A percentile compares a stretch with the other conserved stretches of the same genome.
These are phyloP conservation scores for Tylopilus plumbeoviolaceoides DNA, from an alignment of 768 basidiomycete species.

Conservation along the genomic window DNA sequence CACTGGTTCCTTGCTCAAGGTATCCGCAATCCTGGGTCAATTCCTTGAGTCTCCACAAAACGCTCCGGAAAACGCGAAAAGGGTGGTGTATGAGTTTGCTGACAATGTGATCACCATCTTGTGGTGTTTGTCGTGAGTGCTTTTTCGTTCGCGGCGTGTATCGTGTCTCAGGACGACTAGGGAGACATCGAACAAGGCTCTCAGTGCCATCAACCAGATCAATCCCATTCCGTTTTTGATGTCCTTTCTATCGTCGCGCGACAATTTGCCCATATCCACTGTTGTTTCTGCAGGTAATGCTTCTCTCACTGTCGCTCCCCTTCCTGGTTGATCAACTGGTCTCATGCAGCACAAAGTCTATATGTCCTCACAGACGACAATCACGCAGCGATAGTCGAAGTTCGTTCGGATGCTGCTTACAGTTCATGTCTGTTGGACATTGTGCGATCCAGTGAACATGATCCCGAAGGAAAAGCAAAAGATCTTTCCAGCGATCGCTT, in stretches of 20 bases:
- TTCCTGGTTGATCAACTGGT: background rate
- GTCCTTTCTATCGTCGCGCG: constrained; percentile 77
- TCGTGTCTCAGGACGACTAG: constrained; percentile 37
- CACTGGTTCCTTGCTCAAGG: too few relatives aligned
- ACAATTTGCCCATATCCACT: constrained; percentile 63
- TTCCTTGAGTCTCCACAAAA: constrained; percentile 57
- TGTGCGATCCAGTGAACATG: constrained; percentile 35
- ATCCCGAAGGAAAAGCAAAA: constrained; percentile 37
- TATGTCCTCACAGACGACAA: constrained; percentile 95
- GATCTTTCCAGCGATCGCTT: constrained; percentile 45
- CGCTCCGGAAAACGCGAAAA: constrained; percentile 66
- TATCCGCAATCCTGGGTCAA: constrained; percentile 67
- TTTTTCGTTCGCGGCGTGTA: background rate
- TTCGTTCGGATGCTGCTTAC: constrained; percentile 58
- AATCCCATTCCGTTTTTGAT: constrained; percentile 79
- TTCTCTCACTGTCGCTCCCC: constrained; percentile 7
- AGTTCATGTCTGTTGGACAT: constrained; percentile 64
- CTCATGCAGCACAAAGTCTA: constrained; percentile 72
- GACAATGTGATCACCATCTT: constrained; percentile 91
- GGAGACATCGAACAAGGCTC: constrained; percentile 91
- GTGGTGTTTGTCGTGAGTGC: constrained; percentile 91
- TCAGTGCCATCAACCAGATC: constrained; percentile 71
- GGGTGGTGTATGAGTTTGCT: constrained; percentile 79
- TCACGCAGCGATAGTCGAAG: constrained; percentile 59
- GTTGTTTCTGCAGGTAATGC: constrained; percentile 73